Evolutionary conservation across 148 eudicot species (phyloP).

Genomic region (Heliosperma pusillum): DNA sequence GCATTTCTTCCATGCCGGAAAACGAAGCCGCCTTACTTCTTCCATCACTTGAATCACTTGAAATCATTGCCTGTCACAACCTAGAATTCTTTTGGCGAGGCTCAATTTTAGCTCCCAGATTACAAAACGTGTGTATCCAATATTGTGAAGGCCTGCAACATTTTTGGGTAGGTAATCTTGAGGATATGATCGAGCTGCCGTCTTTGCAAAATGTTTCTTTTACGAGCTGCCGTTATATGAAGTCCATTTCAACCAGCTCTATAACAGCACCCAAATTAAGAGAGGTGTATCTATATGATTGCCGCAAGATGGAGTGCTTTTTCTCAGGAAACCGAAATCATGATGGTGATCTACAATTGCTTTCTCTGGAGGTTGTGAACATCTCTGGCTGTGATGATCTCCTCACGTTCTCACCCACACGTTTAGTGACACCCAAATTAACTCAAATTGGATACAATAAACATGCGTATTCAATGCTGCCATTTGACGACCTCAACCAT

Average conservation of each 20-base stretch:
- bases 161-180: not conserved
- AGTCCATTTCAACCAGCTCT: not conserved
- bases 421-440: not conserved
- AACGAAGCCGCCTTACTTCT: not conserved
- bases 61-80: not conserved
- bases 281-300: not conserved
- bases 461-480: too few relatives aligned
- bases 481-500: too few relatives aligned
- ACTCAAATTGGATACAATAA: too few relatives aligned
- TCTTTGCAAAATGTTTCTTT: not conserved
- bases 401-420: not conserved
- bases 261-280: not conserved
- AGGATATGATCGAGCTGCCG: not conserved
- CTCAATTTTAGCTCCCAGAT: not conserved
- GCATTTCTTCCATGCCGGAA: not conserved
- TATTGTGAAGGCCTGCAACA: not conserved
- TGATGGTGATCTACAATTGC: not conserved
- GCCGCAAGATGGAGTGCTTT: not conserved
- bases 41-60: not conserved
- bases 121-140: not conserved
- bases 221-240: not conserved
- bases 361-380: not conserved
- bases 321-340: not conserved
- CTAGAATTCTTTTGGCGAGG: not conserved
- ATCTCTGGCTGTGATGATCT: not conserved